A percentile compares a stretch with the other conserved stretches of the same genome.
Evolutionary conservation across 306 rosid species (phyloP).

Genomic region (Sicyos edulis): DNA sequence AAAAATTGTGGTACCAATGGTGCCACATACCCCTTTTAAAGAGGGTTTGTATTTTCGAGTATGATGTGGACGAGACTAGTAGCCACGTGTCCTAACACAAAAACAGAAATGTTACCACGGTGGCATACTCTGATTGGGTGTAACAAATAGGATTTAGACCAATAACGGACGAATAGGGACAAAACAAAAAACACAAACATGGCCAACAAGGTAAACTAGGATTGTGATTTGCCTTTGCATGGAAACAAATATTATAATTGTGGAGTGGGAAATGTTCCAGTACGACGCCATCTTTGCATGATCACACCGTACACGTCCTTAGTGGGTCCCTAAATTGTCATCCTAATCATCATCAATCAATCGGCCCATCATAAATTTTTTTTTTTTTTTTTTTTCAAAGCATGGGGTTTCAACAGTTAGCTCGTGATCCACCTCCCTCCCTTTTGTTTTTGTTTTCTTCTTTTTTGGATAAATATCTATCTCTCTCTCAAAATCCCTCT

Average conservation of each 20-base stretch:
- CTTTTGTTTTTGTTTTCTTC: too few relatives aligned
- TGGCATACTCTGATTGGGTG: background rate
- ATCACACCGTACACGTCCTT: too few relatives aligned
- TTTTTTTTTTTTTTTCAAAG: too few relatives aligned
- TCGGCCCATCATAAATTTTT: too few relatives aligned
- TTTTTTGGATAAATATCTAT: too few relatives aligned
- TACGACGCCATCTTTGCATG: slow-evolving; percentile 35
- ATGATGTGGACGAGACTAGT: slow-evolving; percentile 12
- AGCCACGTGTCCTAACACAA: background rate
- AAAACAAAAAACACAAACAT: background rate
- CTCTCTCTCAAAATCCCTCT: too few relatives aligned
- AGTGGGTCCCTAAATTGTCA: background rate
- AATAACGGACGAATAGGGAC: background rate
- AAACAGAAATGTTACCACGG: background rate
- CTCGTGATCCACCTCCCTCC: too few relatives aligned
- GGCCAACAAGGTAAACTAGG: background rate
- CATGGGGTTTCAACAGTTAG: too few relatives aligned
- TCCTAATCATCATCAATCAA: too few relatives aligned
- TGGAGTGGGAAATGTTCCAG: background rate
- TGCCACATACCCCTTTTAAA: too few relatives aligned
- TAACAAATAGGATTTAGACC: background rate
- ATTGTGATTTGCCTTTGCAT: background rate
- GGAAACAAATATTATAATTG: background rate
- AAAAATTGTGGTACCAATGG: too few relatives aligned
- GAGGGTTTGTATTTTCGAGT: background rate